Evolutionary conservation across 345 rosid species (phyloP).

Genomic region (Arabidopsis suecica): DNA sequence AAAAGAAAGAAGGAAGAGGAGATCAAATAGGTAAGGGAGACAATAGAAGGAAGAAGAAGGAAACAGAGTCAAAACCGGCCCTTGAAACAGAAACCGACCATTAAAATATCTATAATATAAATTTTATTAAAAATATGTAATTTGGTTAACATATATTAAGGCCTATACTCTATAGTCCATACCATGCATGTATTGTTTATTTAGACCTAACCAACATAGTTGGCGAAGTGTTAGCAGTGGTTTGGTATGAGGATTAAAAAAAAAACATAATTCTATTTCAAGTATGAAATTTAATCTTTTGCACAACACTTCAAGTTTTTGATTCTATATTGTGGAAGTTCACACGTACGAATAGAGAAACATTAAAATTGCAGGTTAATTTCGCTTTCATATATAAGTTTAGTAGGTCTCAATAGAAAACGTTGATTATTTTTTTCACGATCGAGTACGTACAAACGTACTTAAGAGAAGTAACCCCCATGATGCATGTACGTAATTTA

Average conservation of each 20-base stretch:
- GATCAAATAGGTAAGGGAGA: conserved; percentile 35
- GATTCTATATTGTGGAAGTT: conserved; percentile 4
- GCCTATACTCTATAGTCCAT: not conserved
- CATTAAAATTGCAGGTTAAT: conserved; percentile 9
- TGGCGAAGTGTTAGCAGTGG: conserved; percentile 2
- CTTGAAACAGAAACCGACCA: conserved; percentile 39
- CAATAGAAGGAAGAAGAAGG: not conserved
- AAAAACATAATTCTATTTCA: not conserved
- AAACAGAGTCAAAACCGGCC: conserved; percentile 34
- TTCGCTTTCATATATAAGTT: conserved; percentile 34
- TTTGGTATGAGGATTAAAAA: not conserved
- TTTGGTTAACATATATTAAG: not conserved
- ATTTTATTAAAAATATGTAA: not conserved
- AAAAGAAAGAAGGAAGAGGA: conserved; percentile 29
- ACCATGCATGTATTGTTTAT: not conserved
- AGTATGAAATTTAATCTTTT: not conserved
- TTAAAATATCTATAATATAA: conserved; percentile 7
- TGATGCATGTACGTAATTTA: conserved; percentile 21
- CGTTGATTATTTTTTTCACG: not conserved
- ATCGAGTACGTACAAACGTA: conserved; percentile 35
- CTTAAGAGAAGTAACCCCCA: conserved; percentile 20
- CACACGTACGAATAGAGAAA: not conserved
- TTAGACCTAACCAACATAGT: not conserved
- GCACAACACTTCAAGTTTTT: not conserved
- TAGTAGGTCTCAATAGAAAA: not conserved